phyloP scores from a whole-genome alignment of 768 basidiomycete species.

The Leucocoprinus birnbaumii region DNA sequence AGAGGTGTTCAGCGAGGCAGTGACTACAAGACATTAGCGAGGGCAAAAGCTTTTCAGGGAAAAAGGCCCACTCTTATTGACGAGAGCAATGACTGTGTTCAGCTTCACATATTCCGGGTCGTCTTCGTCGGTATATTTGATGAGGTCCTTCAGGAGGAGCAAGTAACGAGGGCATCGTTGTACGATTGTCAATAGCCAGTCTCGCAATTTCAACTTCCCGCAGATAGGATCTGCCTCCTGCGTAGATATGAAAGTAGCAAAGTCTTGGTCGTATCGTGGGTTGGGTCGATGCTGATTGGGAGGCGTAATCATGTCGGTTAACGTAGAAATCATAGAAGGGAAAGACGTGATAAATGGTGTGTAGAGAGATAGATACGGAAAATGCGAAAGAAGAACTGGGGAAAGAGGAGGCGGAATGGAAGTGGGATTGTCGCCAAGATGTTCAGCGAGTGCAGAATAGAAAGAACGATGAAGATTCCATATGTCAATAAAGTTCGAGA shows the following conservation, averaged over 20 bases:
- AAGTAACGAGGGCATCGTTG: conserved; percentile 88
- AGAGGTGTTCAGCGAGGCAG: conserved; percentile 72
- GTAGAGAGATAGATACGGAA: conserved; percentile 86
- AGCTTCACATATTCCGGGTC: conserved; percentile 69
- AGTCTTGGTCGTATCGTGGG: conserved; percentile 44
- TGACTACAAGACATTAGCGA: conserved; percentile 45
- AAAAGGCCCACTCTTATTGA: conserved; percentile 65
- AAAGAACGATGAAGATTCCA: conserved; percentile 86
- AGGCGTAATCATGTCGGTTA: conserved; percentile 50
- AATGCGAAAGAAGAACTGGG: conserved; percentile 66
- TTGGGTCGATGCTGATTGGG: conserved; percentile 35
- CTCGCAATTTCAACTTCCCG: conserved; percentile 71
- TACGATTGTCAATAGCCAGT: conserved; percentile 85
- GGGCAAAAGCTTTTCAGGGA: not conserved
- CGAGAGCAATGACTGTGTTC: conserved; percentile 55
- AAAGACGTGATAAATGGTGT: conserved; percentile 83
- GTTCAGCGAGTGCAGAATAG: conserved; percentile 53
- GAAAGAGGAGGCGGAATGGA: conserved; percentile 29
- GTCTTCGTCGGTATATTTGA: conserved; percentile 58
- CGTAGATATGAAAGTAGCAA: conserved; percentile 58
- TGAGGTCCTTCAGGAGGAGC: conserved; percentile 78
- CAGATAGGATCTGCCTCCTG: conserved; percentile 72
- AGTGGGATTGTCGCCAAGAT: conserved; percentile 27
- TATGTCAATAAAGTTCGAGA: conserved; percentile 89
- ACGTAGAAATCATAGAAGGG: conserved; percentile 56